Conservation (phyloP, 352 stramenopile species). For the Globisporangium viniferum region DNA sequence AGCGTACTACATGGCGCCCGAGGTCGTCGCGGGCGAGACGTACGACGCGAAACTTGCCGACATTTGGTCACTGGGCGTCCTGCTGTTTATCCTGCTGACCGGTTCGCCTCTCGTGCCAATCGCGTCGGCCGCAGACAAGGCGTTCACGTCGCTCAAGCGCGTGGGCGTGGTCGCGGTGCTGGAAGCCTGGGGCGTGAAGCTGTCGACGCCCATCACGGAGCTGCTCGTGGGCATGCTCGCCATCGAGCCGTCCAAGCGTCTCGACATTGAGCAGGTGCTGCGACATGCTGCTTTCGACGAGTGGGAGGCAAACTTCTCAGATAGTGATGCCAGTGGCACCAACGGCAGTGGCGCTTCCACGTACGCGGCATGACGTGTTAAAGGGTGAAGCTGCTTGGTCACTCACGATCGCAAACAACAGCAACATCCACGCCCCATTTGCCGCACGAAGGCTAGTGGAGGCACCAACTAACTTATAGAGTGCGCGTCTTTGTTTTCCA, state of each 20-base stretch:
- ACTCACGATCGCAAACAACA: neutral
- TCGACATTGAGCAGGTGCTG: slow-evolving; percentile 35
- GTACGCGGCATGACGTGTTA: neutral
- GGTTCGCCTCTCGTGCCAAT: slow-evolving; percentile 46
- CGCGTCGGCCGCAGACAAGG: slow-evolving; percentile 27
- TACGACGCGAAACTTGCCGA: slow-evolving; percentile 50
- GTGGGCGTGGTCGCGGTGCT: slow-evolving; percentile 28
- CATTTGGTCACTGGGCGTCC: slow-evolving; percentile 58
- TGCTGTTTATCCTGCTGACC: slow-evolving; percentile 62
- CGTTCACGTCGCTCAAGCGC: slow-evolving; percentile 36
- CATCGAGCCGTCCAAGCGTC: slow-evolving; percentile 25
- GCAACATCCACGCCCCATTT: neutral
- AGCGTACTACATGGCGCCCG: slow-evolving; percentile 55
- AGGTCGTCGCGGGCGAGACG: slow-evolving; percentile 30
- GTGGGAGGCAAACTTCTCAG: slow-evolving; percentile 6
- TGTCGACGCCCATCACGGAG: slow-evolving; percentile 22
- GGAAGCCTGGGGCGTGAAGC: slow-evolving; percentile 26
- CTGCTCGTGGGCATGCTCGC: slow-evolving; percentile 29
- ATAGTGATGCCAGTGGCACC: neutral
- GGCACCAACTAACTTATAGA: neutral
- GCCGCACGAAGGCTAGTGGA: neutral
- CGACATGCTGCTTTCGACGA: slow-evolving; percentile 20
- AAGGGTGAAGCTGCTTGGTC: neutral
- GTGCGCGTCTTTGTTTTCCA: neutral
- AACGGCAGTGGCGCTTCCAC: neutral